Evolutionary conservation across 2,329 filamentous ascomycete genomes (phyloP).

Genomic region (Trichoderma sp.): DNA sequence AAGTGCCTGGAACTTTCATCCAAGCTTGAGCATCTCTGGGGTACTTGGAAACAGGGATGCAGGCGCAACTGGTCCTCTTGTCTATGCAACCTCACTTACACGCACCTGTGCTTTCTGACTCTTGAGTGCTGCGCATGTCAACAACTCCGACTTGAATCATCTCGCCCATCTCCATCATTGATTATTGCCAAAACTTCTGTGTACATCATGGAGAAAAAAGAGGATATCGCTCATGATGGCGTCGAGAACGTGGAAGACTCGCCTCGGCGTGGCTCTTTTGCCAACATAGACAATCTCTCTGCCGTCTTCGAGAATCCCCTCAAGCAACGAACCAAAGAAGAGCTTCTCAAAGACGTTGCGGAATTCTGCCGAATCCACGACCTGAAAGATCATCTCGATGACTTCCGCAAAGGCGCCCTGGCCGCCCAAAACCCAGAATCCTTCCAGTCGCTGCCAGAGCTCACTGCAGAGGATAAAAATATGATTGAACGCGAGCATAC

Average conservation of each 20-base stretch:
- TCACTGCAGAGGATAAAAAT: constrained; percentile 43
- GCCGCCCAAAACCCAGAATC: constrained; percentile 40
- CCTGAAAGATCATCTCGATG: constrained; percentile 53
- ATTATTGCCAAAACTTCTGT: neutral
- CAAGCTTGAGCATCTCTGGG: neutral
- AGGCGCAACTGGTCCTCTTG: neutral
- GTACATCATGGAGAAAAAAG: constrained; percentile 16
- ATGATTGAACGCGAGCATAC: constrained; percentile 50
- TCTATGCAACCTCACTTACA: constrained; percentile 1
- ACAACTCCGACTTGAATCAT: neutral
- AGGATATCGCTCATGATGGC: constrained; percentile 14
- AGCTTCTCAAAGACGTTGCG: constrained; percentile 27
- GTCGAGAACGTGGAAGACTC: constrained; percentile 25
- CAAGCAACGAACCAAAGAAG: constrained; percentile 26
- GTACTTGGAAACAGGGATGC: neutral
- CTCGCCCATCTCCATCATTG: neutral
- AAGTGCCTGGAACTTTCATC: neutral
- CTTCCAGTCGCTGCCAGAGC: constrained; percentile 37
- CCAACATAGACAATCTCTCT: constrained; percentile 27
- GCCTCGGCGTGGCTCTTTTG: constrained; percentile 27
- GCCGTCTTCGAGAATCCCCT: constrained; percentile 30
- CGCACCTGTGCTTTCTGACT: neutral
- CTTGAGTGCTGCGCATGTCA: neutral
- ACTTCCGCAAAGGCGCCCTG: constrained; percentile 45
- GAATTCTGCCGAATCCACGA: constrained; percentile 38